These are phyloP conservation scores for Mimosa pudica DNA, from an alignment of 306 rosid genomes.

Conservation along the genomic window DNA sequence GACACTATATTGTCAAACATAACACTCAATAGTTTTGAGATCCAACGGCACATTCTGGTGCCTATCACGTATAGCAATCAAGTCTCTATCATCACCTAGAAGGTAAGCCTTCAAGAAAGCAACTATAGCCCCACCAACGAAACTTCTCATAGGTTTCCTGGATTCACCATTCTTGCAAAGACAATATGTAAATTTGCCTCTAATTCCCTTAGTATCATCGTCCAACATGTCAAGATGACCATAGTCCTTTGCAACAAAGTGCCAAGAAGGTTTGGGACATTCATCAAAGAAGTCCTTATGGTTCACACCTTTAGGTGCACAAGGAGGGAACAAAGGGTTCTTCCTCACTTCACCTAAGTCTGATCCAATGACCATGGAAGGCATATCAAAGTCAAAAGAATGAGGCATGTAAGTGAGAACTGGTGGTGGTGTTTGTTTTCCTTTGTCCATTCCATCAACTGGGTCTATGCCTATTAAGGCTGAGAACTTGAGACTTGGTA, in stretches of 20 bases:
- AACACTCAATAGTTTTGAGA: slow-evolving; percentile 44
- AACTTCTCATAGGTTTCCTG: slow-evolving; percentile 84
- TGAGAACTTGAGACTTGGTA: slow-evolving; percentile 55
- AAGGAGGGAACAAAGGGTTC: slow-evolving; percentile 67
- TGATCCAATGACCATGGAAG: slow-evolving; percentile 71
- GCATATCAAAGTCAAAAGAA: slow-evolving; percentile 62
- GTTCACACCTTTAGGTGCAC: slow-evolving; percentile 84
- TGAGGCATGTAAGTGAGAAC: slow-evolving; percentile 70
- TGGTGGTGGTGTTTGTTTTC: slow-evolving; percentile 84
- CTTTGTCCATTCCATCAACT: slow-evolving; percentile 77
- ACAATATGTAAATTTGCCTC: slow-evolving; percentile 60
- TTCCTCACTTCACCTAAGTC: slow-evolving; percentile 64
- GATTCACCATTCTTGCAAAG: slow-evolving; percentile 73
- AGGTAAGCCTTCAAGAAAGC: slow-evolving; percentile 78
- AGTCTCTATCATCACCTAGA: slow-evolving; percentile 46
- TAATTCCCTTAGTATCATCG: slow-evolving; percentile 73
- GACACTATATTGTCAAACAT: neutral
- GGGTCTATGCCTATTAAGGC: slow-evolving; percentile 87
- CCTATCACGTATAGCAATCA: slow-evolving; percentile 53
- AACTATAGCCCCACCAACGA: slow-evolving; percentile 77
- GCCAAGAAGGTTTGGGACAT: slow-evolving; percentile 59
- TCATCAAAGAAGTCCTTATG: slow-evolving; percentile 73
- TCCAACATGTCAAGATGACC: slow-evolving; percentile 86
- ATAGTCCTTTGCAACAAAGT: slow-evolving; percentile 69
- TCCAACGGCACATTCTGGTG: slow-evolving; percentile 49